Percentiles rank a stretch among this genome's conserved stretches.
Evolutionary conservation across 208 protist genomes (phyloP).

Genomic region (Naegleria gruberi): DNA sequence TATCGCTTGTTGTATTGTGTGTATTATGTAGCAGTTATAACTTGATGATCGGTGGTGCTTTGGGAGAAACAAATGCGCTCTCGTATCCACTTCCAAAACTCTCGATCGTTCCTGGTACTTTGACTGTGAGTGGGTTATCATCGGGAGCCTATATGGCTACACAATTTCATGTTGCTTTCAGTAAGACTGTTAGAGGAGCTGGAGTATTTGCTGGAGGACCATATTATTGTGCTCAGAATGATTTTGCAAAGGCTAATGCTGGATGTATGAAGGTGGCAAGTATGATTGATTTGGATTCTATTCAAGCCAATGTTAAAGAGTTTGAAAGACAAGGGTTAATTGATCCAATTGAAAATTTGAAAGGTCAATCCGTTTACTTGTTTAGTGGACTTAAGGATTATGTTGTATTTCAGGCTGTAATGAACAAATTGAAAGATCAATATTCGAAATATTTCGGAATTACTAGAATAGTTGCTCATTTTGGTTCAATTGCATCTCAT

Average conservation of each 20-base stretch:
- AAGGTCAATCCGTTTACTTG: neutral
- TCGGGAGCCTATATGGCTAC: constrained; percentile 25
- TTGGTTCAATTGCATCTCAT: constrained; percentile 29
- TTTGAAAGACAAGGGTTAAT: neutral
- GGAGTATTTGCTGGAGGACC: constrained; percentile 32
- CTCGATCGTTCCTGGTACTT: neutral
- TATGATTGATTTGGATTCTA: neutral
- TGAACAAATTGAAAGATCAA: constrained; percentile 6
- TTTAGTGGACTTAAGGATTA: constrained; percentile 28
- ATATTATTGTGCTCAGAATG: constrained; percentile 19
- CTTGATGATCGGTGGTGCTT: no score
- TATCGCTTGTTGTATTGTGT: no score
- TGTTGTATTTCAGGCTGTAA: neutral
- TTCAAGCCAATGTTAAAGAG: neutral
- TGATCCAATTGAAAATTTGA: neutral
- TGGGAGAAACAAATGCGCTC: neutral
- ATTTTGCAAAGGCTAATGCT: constrained; percentile 11
- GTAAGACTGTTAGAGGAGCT: neutral
- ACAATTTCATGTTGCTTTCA: constrained; percentile 29
- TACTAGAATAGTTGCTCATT: neutral
- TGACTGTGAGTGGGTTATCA: constrained; percentile 25
- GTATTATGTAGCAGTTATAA: no score
- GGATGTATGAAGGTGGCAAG: constrained; percentile 24
- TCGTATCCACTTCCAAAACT: neutral
- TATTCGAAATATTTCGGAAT: neutral